phyloP scores from a whole-genome alignment of 2,329 filamentous ascomycete species.

The Achaetomium macrosporum region DNA sequence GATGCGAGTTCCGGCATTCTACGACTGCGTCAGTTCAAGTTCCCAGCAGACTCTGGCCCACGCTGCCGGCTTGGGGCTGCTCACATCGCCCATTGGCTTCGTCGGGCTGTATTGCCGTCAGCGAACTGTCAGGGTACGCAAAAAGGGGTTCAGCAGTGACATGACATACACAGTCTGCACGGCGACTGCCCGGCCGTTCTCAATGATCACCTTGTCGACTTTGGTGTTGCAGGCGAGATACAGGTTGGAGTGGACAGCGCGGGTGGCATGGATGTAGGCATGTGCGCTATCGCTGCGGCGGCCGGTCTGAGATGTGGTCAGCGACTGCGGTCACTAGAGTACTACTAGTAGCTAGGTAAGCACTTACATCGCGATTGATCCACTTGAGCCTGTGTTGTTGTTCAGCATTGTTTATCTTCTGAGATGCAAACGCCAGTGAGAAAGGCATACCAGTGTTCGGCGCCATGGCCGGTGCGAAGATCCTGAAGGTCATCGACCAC shows the following conservation, averaged over 20 bases:
- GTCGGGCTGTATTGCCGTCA: constrained; percentile 1
- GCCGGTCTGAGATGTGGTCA: constrained; percentile 46
- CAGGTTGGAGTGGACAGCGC: constrained; percentile 62
- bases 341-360: too few relatives aligned
- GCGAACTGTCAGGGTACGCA: neutral
- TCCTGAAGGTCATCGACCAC: constrained; percentile 73
- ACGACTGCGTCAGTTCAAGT: neutral
- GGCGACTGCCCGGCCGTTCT: constrained; percentile 64
- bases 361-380: constrained; percentile 63
- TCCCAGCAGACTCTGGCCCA: neutral
- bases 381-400: constrained; percentile 56
- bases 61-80: neutral
- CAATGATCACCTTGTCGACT: constrained; percentile 69
- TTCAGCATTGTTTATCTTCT: neutral
- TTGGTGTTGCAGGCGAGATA: constrained; percentile 72
- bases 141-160: neutral
- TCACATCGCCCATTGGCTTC: neutral
- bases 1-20: constrained; percentile 37
- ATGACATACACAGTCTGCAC: constrained; percentile 54
- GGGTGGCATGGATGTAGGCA: constrained; percentile 71
- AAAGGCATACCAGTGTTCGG: constrained; percentile 58
- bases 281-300: constrained; percentile 72
- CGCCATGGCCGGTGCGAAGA: constrained; percentile 60
- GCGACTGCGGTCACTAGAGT: too few relatives aligned
- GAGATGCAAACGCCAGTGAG: neutral